Evolutionary conservation across 345 rosid species (phyloP).

Genomic region (Ceriops decandra): DNA sequence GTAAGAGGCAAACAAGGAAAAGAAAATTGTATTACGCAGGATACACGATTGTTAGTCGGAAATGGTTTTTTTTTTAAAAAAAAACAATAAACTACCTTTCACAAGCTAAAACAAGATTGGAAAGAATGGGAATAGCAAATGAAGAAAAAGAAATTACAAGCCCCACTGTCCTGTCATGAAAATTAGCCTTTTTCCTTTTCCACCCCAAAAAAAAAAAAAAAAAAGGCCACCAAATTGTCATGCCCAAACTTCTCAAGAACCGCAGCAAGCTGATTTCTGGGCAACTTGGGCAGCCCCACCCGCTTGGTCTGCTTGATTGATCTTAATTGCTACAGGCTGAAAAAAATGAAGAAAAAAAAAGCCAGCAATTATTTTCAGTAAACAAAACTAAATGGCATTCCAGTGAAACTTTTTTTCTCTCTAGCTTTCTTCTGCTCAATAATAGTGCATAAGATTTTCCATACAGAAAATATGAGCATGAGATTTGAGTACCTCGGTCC

Average conservation of each 20-base stretch:
- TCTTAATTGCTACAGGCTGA: conserved; percentile 75
- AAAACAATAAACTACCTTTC: conserved; percentile 24
- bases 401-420: neutral
- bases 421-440: neutral
- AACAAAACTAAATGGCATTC: neutral
- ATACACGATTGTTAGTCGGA: conserved; percentile 8
- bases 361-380: neutral
- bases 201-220: neutral
- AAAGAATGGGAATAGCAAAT: conserved; percentile 31
- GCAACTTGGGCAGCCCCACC: conserved; percentile 59
- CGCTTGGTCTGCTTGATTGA: conserved; percentile 63
- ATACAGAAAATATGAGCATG: neutral
- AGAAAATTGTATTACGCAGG: neutral
- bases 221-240: conserved; percentile 6
- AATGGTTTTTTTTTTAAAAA: conserved; percentile 3
- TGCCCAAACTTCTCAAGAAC: conserved; percentile 31
- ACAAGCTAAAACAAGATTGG: conserved; percentile 31
- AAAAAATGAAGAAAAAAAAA: neutral
- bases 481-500: conserved; percentile 55
- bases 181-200: conserved; percentile 13
- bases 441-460: conserved; percentile 17
- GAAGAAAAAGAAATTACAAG: conserved; percentile 16
- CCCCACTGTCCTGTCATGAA: conserved; percentile 14
- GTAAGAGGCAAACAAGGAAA: neutral
- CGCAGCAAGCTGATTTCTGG: conserved; percentile 81